Conservation (phyloP, 1,284 basidiomycete genomes). For the Amylostereum chailletii region DNA sequence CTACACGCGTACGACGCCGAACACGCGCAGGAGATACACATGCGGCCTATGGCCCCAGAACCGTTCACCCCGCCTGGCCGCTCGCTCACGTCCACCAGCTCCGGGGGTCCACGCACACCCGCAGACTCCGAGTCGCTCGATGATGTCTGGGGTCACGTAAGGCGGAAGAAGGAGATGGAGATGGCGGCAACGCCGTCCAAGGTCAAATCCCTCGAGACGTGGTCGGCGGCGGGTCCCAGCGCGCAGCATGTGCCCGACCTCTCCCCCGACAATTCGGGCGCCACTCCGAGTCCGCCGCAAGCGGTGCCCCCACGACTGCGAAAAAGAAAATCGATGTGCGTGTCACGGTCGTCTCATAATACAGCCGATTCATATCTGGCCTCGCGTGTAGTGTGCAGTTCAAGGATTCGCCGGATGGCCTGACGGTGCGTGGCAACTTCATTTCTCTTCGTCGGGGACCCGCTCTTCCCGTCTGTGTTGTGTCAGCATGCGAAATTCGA, state of each 20-base stretch:
- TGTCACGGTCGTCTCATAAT: constrained; percentile 5
- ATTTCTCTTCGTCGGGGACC: too few species aligned
- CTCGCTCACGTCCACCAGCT: constrained; percentile 15
- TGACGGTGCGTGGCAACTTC: constrained; percentile 30
- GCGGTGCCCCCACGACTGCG: constrained; percentile 27
- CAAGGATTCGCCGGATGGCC: constrained; percentile 57
- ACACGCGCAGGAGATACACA: not conserved
- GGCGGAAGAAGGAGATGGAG: constrained; percentile 49
- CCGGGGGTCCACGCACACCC: constrained; percentile 24
- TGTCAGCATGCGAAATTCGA: too few species aligned
- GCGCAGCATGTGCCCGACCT: constrained; percentile 5
- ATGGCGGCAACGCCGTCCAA: constrained; percentile 59
- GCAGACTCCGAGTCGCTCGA: constrained; percentile 40
- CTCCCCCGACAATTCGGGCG: constrained; percentile 1
- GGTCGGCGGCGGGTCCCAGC: constrained; percentile 20
- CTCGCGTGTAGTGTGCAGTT: constrained; percentile 43
- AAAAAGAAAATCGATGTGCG: constrained; percentile 52
- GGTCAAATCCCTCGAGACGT: constrained; percentile 52
- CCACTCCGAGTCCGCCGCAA: constrained; percentile 7
- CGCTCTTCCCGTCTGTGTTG: too few species aligned
- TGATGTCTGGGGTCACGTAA: constrained; percentile 52
- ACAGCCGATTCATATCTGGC: constrained; percentile 6
- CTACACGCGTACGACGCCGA: constrained; percentile 1
- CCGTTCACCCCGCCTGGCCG: constrained; percentile 17
- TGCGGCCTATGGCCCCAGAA: constrained; percentile 13